Evolutionary conservation across 108 stramenopile genomes (phyloP).

Genomic region (Schizochytrium sp.): DNA sequence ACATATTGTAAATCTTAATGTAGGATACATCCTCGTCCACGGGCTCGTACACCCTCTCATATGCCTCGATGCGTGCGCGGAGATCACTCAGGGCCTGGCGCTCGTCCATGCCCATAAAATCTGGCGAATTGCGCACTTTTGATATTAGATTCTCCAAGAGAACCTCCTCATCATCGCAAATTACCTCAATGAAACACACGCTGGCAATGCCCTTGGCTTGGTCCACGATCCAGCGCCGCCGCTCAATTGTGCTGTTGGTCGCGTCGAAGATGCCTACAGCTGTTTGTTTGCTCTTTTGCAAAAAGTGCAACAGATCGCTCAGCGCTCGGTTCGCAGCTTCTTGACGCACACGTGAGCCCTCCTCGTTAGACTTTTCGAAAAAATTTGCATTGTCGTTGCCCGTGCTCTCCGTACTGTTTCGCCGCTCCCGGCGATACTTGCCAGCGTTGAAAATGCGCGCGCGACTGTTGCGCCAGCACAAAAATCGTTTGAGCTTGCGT

Average conservation of each 20-base stretch:
- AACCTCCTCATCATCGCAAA: conserved; percentile 14
- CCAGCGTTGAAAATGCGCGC: conserved; percentile 81
- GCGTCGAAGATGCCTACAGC: conserved; percentile 22
- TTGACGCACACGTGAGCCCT: neutral
- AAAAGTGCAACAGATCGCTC: neutral
- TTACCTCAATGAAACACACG: conserved; percentile 14
- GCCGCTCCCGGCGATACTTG: conserved; percentile 61
- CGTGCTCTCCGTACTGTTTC: neutral
- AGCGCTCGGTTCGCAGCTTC: neutral
- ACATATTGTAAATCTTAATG: conserved; percentile 22
- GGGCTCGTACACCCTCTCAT: conserved; percentile 17
- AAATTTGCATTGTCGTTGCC: conserved; percentile 18
- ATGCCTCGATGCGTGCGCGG: neutral
- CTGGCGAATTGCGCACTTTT: conserved; percentile 23
- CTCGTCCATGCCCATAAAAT: conserved; percentile 15
- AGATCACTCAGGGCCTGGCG: neutral
- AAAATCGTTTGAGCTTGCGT: conserved; percentile 65
- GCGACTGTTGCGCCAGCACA: conserved; percentile 64
- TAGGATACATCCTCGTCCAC: conserved; percentile 17
- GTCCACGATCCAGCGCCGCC: neutral
- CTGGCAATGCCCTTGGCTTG: neutral
- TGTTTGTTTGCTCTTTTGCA: neutral
- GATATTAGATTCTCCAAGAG: neutral
- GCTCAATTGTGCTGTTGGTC: conserved; percentile 1
- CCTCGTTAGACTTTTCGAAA: neutral